Evolutionary conservation across 192 early-diverging fungal species (phyloP), one percentile per base, ranked within the genome.

Genomic region (Backusella australiensis): DNA sequence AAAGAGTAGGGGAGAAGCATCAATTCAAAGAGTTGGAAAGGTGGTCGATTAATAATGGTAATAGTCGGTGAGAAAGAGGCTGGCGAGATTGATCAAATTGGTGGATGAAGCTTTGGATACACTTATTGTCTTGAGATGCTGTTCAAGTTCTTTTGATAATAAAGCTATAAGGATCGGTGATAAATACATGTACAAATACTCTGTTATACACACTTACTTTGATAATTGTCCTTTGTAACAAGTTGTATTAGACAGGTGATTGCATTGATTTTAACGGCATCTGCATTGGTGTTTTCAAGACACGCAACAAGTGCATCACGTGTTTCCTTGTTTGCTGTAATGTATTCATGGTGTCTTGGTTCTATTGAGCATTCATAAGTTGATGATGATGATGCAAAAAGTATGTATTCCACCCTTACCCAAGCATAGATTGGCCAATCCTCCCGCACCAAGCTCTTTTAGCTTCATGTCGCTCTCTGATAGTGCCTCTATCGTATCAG

Each of bases 351-450:
- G 67, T 75, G 74, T 12, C 26, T 29, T 46, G 63, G 39, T 42
- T 75, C 74, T 75, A 46, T 19, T 32, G 21, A 5, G 6, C 14
- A 21, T 29, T 63, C 17, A 53, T 23, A 0, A 4, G 12, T 29
- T 70, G 29, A 23, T 21, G 21, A 15, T 32, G 29, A 12, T 42
- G 1, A 76, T 21, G 8, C 1, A 34, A 17, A 39, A 7, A 39
- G 11, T 11, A 12, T 39, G 7, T 39, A 11, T 11, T 39, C 3
- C 11, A 39, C 11, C 38, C 11, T 39, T 74, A 81, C 79, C 75
- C 42, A 80, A 56, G n/a, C 80, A 77, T 46, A 81, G 52, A 69
- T 81, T 81, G n/a, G 70, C 70, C 6, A 81, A 21, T 6, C 80
- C 80, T 19, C 80, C 80, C 39, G 73, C 53, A 0, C 80, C 80